Evolutionary conservation across 2,329 filamentous ascomycete species (phyloP), one percentile per base, ranked within the genome.

Genomic region (Claviceps arundinis): DNA sequence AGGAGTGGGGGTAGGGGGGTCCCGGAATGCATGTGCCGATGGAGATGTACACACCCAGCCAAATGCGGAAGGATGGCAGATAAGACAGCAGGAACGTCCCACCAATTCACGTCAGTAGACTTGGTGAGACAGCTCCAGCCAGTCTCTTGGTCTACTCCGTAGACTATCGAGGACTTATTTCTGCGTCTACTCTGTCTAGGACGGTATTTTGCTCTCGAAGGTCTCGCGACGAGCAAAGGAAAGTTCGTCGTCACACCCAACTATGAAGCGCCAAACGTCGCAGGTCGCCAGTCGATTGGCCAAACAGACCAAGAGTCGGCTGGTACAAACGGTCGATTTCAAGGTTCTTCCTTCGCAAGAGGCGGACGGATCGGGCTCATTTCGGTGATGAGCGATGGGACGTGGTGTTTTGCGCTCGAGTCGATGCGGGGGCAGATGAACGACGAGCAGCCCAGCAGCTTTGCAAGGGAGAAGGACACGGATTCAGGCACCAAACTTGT

Each of bases 1-100:
- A 40, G 9, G 19, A 9, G 24, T 7, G 19, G 46, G 13, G 30
- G 19, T 26, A 41, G 40, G n/a, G 38, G 17, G n/a, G 37, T 16
- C 14, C 17, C 13, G 26, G 37, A 17, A 45, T 43, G 34, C 37
- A 51, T 51, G 37, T 42, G 49, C 17, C 34, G 43, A 42, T 47
- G 37, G 13, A 41, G 37, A 30, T n/a, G 46, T 38, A 51, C 44
- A 51, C 43, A 16, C 43, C 43, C 50, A 42, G 22, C 50, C 34
- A 47, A 50, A 45, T 50, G 42, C 48, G 34, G 48, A 45, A 50
- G 19, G 17, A 50, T 37, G 48, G 41, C 14, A 50, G 50, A 51
- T 48, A 48, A 45, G 51, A 46, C 51, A 40, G 22, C 19, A 44
- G 17, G 22, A 37, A 48, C 46, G 40, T 30, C 38, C 30, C 9